Percentiles rank a stretch among this genome's conserved stretches.
Conservation (phyloP, 1,284 basidiomycete species). For the Heterobasidion occidentale region DNA sequence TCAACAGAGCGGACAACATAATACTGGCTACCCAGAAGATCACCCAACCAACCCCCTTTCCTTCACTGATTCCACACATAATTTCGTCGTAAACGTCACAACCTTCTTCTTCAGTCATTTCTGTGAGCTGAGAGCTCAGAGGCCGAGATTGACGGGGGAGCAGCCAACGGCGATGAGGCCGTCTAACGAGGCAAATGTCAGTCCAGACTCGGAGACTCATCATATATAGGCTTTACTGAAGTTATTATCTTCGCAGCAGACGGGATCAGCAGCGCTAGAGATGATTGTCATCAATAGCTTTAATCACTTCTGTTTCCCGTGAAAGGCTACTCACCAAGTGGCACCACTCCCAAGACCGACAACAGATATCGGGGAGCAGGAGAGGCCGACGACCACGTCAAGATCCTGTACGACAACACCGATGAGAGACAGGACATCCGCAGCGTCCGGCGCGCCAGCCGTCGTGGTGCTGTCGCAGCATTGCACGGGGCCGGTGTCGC, state of each 20-base stretch:
- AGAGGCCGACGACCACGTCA: conserved; percentile 16
- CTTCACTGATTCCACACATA: too few species aligned
- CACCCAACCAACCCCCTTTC: too few species aligned
- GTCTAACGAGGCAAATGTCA: conserved; percentile 10
- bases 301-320: neutral
- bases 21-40: too few species aligned
- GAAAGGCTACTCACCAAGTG: conserved; percentile 6
- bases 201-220: neutral
- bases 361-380: conserved; percentile 16
- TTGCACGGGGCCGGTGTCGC: conserved; percentile 20
- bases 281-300: neutral
- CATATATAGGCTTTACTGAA: conserved; percentile 10
- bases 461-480: conserved; percentile 17
- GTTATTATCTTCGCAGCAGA: conserved; percentile 22
- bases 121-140: conserved; percentile 18
- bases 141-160: conserved; percentile 27
- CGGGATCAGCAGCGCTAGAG: conserved; percentile 9
- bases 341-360: conserved; percentile 10
- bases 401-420: conserved; percentile 14
- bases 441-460: neutral
- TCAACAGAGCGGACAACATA: too few species aligned
- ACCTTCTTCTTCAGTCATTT: neutral
- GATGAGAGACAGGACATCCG: conserved; percentile 12
- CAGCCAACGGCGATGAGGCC: conserved; percentile 32
- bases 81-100: neutral